phyloP scores from a whole-genome alignment of 345 rosid genomes.

The Sisymbrium altissimum region DNA sequence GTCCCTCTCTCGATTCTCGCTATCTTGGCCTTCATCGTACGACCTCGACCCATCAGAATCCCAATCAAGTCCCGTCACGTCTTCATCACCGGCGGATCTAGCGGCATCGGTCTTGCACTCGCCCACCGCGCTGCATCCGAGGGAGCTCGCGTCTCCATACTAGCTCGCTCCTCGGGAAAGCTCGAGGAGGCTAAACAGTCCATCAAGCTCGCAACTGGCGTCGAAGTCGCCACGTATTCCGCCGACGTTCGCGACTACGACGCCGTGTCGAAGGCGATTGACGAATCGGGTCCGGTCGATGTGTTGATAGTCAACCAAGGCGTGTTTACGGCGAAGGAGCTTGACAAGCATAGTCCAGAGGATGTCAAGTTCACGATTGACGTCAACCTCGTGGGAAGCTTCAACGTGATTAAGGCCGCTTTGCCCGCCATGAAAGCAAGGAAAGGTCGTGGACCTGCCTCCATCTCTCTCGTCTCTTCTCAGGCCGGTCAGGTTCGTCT shows the following conservation, averaged over 20 bases:
- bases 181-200: constrained; percentile 64
- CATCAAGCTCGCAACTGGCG: constrained; percentile 62
- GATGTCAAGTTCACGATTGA: constrained; percentile 77
- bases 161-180: constrained; percentile 55
- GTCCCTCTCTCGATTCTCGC: constrained; percentile 44
- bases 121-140: constrained; percentile 70
- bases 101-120: constrained; percentile 79
- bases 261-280: constrained; percentile 46
- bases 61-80: constrained; percentile 74
- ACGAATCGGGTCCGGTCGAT: constrained; percentile 63
- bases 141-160: constrained; percentile 74
- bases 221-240: constrained; percentile 60
- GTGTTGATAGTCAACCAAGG: constrained; percentile 85
- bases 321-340: constrained; percentile 55
- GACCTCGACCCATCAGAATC: constrained; percentile 57
- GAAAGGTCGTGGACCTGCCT: constrained; percentile 46
- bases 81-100: constrained; percentile 89
- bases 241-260: constrained; percentile 80
- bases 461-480: constrained; percentile 73
- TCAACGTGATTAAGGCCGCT: constrained; percentile 80
- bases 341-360: constrained; percentile 57
- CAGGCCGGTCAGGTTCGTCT: constrained; percentile 84
- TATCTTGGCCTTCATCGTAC: constrained; percentile 45
- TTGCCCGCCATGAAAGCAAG: constrained; percentile 69
- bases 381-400: constrained; percentile 77